Percentiles rank a stretch among this genome's conserved stretches.
phyloP scores from a whole-genome alignment of 257 asterid species.

The Jaltomata sinuosa region DNA sequence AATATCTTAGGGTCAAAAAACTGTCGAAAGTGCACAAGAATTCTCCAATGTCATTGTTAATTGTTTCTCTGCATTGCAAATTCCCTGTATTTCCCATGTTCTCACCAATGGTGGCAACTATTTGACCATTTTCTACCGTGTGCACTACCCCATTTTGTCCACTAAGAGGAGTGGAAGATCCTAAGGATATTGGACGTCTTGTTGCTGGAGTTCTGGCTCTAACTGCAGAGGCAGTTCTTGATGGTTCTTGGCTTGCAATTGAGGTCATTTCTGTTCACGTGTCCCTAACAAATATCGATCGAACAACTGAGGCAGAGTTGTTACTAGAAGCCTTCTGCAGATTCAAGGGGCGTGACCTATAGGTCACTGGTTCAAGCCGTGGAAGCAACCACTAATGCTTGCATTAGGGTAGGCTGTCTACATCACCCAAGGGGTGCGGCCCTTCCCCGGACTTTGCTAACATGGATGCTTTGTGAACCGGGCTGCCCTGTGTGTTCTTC shows the following conservation, averaged over 20 bases:
- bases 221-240: conserved; percentile 74
- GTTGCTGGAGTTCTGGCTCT: conserved; percentile 47
- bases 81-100: conserved; percentile 16
- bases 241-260: conserved; percentile 75
- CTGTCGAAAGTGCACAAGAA: not conserved
- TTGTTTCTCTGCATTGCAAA: conserved; percentile 23
- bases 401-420: not conserved
- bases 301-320: conserved; percentile 33
- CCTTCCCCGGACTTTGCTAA: not conserved
- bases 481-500: conserved; percentile 13
- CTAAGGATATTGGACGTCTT: conserved; percentile 49
- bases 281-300: conserved; percentile 70
- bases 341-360: not conserved
- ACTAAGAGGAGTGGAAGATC: conserved; percentile 42
- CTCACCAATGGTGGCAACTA: conserved; percentile 13
- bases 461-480: not conserved
- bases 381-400: not conserved
- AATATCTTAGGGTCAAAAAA: not conserved
- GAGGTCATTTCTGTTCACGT: conserved; percentile 96
- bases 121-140: conserved; percentile 16
- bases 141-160: conserved; percentile 21
- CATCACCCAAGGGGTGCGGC: not conserved
- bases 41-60: not conserved
- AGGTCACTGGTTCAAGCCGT: not conserved
- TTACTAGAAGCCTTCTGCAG: conserved; percentile 26